phyloP scores from a whole-genome alignment of 148 eudicot species.

The Simmondsia chinensis region DNA sequence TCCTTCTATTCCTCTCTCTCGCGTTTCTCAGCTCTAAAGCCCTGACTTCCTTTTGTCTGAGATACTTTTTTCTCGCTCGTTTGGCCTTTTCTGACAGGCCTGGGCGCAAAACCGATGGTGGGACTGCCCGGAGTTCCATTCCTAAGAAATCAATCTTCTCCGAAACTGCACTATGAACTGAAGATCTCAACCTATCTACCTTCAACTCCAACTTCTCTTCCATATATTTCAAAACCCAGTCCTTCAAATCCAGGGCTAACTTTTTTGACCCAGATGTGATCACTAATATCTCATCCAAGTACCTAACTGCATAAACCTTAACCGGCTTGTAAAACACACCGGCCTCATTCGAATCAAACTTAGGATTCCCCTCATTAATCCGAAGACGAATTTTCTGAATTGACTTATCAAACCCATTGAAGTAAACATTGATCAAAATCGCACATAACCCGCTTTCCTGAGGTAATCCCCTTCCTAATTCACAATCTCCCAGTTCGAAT shows the following conservation, averaged over 20 bases:
- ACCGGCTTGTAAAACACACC: conserved; percentile 53
- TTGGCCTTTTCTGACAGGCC: conserved; percentile 69
- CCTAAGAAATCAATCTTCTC: conserved; percentile 85
- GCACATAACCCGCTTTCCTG: conserved; percentile 79
- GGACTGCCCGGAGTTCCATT: conserved; percentile 83
- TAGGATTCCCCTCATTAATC: conserved; percentile 37
- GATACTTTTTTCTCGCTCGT: conserved; percentile 75
- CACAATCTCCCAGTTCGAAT: conserved; percentile 49
- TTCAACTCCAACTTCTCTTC: conserved; percentile 55
- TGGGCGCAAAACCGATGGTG: conserved; percentile 67
- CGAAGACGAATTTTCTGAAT: conserved; percentile 58
- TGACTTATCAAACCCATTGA: conserved; percentile 59
- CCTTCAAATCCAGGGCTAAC: conserved; percentile 65
- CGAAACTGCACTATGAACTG: conserved; percentile 75
- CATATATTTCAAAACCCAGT: conserved; percentile 36
- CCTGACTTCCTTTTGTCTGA: conserved; percentile 79
- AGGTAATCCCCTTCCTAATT: conserved; percentile 71
- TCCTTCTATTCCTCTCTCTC: conserved; percentile 73
- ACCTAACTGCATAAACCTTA: conserved; percentile 77
- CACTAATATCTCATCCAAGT: conserved; percentile 76
- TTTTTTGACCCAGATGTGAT: conserved; percentile 67
- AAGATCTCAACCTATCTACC: conserved; percentile 49
- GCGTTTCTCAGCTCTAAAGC: conserved; percentile 55
- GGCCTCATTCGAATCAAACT: conserved; percentile 24
- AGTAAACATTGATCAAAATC: conserved; percentile 67